phyloP scores from a whole-genome alignment of 1,139 yeast genomes.

The Kodamaea sp. region DNA sequence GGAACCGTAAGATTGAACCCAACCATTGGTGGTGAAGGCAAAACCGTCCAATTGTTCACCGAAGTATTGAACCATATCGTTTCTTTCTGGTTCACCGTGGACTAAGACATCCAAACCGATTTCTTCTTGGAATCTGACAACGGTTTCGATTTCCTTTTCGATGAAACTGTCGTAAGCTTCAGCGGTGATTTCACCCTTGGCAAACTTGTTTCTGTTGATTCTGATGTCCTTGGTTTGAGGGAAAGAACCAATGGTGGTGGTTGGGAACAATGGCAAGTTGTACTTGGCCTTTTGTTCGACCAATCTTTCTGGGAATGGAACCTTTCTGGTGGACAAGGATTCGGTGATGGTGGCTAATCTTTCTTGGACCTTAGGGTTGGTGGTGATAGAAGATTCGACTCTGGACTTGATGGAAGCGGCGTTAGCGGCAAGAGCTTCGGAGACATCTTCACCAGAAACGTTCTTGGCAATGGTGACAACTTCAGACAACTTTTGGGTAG shows the following conservation, averaged over 20 bases:
- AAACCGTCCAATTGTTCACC: slow-evolving; percentile 99
- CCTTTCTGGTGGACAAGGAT: slow-evolving; percentile 78
- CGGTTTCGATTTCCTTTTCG: slow-evolving; percentile 92
- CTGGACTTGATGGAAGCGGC: slow-evolving; percentile 86
- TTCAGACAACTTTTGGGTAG: slow-evolving; percentile 92
- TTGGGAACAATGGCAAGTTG: slow-evolving; percentile 98
- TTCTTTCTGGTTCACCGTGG: slow-evolving; percentile 99
- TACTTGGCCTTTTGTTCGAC: slow-evolving; percentile 82
- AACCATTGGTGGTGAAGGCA: slow-evolving; percentile 97
- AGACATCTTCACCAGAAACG: slow-evolving; percentile 75
- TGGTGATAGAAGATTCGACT: slow-evolving; percentile 83
- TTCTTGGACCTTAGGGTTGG: slow-evolving; percentile 85
- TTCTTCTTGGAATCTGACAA: slow-evolving; percentile 98
- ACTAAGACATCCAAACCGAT: slow-evolving; percentile 96
- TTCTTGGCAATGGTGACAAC: slow-evolving; percentile 90
- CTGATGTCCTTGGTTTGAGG: slow-evolving; percentile 99
- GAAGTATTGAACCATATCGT: slow-evolving; percentile 99
- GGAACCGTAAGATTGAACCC: slow-evolving; percentile 99
- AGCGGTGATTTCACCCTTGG: slow-evolving; percentile 93
- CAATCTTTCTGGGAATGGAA: slow-evolving; percentile 85
- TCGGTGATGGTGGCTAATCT: slow-evolving; percentile 83
- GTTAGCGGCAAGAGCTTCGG: slow-evolving; percentile 74
- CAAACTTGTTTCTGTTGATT: slow-evolving; percentile 95
- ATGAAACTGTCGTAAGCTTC: slow-evolving; percentile 95
- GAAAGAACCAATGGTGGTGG: slow-evolving; percentile 99